These are phyloP conservation scores for Phytophthora multivora DNA, from an alignment of 352 stramenopile species.

Conservation along the genomic window DNA sequence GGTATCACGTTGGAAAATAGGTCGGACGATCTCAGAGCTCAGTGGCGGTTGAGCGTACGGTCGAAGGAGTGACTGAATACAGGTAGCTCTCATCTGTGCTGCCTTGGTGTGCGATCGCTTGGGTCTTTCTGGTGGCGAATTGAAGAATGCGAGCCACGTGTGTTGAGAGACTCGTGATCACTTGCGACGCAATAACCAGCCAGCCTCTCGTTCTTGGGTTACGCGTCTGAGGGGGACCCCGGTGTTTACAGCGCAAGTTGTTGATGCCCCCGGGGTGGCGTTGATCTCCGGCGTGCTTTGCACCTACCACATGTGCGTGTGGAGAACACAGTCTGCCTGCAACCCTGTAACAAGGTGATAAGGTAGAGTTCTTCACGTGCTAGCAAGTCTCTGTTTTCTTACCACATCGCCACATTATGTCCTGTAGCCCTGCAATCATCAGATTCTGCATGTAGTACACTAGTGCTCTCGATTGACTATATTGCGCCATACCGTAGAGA, in stretches of 20 bases:
- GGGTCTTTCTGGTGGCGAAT: not conserved
- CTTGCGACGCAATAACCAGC: not conserved
- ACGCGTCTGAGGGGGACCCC: not conserved
- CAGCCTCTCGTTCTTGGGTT: not conserved
- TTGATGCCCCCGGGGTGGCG: not conserved
- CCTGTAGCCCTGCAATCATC: too few relatives aligned
- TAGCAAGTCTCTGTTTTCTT: too few relatives aligned
- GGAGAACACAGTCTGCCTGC: too few relatives aligned
- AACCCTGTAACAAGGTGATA: too few relatives aligned
- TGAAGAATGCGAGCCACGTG: not conserved
- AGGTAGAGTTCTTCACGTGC: too few relatives aligned
- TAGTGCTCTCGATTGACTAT: too few relatives aligned
- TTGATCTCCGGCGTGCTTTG: not conserved
- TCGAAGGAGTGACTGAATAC: not conserved
- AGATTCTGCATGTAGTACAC: too few relatives aligned
- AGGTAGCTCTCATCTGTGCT: not conserved
- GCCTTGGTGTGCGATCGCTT: not conserved
- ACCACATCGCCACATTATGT: too few relatives aligned
- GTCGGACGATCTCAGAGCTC: conserved; percentile 18
- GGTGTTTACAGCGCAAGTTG: not conserved
- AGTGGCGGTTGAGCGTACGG: not conserved
- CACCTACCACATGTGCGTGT: too few relatives aligned
- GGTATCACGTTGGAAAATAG: not conserved
- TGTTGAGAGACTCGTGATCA: not conserved
- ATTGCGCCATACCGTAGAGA: too few relatives aligned